A percentile compares a stretch with the other conserved stretches of the same genome.
These are phyloP conservation scores for Phytophthora hybrid DNA, from an alignment of 352 stramenopile genomes.

Conservation along the genomic window DNA sequence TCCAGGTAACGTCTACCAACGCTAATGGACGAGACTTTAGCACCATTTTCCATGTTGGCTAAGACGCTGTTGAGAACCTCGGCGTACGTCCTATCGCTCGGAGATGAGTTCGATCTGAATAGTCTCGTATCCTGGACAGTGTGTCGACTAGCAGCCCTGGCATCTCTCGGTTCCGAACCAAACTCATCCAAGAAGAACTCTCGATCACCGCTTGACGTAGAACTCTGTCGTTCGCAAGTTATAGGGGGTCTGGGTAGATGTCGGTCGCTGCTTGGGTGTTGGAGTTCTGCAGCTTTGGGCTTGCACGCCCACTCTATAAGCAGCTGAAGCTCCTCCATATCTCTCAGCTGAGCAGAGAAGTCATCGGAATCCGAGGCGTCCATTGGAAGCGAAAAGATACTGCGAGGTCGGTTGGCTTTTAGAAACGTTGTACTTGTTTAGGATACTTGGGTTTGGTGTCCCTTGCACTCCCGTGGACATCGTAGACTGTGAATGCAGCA, in stretches of 20 bases:
- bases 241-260: neutral
- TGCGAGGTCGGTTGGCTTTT: neutral
- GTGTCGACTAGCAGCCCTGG: neutral
- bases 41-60: neutral
- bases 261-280: neutral
- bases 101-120: constrained; percentile 21
- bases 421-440: neutral
- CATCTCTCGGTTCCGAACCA: neutral
- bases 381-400: neutral
- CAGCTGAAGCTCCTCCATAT: constrained; percentile 1
- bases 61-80: neutral
- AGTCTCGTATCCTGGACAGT: neutral
- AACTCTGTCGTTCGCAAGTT: neutral
- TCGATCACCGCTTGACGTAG: constrained; percentile 4
- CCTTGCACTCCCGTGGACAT: constrained; percentile 2
- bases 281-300: neutral
- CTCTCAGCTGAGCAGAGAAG: neutral
- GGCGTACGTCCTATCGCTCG: neutral
- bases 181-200: constrained; percentile 27
- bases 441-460: neutral
- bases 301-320: neutral
- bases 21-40: neutral
- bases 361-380: neutral
- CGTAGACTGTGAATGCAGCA: constrained; percentile 32
- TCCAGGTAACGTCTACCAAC: neutral